phyloP scores from a whole-genome alignment of 208 protist genomes.

The Tritrichomonas foetus region DNA sequence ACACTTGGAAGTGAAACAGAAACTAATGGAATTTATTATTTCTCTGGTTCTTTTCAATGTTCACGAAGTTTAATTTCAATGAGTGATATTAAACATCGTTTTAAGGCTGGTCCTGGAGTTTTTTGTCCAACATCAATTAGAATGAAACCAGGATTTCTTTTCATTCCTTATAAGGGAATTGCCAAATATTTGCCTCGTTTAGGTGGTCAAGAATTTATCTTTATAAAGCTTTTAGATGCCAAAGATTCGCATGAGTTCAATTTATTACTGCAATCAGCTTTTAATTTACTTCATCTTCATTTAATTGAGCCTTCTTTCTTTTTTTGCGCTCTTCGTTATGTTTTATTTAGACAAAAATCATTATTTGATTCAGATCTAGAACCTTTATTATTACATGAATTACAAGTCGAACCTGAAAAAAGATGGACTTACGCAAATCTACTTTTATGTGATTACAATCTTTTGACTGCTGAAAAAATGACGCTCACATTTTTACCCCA shows the following conservation, averaged over 20 bases:
- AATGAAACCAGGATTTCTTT: not conserved
- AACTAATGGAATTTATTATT: not conserved
- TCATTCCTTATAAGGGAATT: not conserved
- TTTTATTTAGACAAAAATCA: not conserved
- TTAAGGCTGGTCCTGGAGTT: not conserved
- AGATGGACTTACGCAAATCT: not conserved
- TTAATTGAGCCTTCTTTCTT: not conserved
- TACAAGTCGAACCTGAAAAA: not conserved
- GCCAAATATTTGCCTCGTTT: not conserved
- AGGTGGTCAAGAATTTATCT: not conserved
- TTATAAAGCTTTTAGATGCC: not conserved
- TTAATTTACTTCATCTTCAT: not conserved
- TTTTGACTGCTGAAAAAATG: not conserved
- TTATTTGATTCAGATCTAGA: not conserved
- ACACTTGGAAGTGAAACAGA: not conserved
- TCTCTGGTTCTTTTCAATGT: not conserved
- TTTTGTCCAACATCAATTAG: not conserved
- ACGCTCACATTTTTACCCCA: not conserved
- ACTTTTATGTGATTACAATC: not conserved
- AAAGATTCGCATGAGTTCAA: not conserved
- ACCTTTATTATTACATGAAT: not conserved
- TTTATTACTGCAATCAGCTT: not conserved
- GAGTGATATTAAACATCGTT: not conserved
- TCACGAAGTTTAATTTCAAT: not conserved
- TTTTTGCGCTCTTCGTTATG: not conserved